Conservation (phyloP, 495 filamentous ascomycete genomes). For the Penicillium herquei region DNA sequence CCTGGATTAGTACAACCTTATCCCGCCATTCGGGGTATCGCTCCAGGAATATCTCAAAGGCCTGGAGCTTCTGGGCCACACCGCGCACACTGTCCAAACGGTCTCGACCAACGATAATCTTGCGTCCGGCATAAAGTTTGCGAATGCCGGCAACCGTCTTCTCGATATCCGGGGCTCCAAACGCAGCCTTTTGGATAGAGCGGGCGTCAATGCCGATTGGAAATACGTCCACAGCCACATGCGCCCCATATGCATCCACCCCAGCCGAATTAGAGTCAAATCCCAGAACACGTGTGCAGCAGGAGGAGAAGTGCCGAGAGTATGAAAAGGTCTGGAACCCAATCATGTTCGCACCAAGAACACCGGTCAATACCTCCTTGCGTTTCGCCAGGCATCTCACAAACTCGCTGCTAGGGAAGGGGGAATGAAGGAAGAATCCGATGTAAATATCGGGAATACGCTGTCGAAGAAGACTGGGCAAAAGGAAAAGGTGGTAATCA, state of each 20-base stretch:
- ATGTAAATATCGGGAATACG: constrained; percentile 80
- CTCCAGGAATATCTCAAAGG: constrained; percentile 87
- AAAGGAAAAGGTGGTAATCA: constrained; percentile 85
- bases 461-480: constrained; percentile 82
- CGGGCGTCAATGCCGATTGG: constrained; percentile 85
- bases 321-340: constrained; percentile 94
- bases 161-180: constrained; percentile 61
- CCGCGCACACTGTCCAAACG: constrained; percentile 85
- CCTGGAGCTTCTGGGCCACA: constrained; percentile 88
- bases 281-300: constrained; percentile 81
- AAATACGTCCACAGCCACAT: constrained; percentile 85
- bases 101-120: constrained; percentile 93
- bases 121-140: constrained; percentile 73
- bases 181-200: constrained; percentile 68
- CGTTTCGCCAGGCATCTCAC: constrained; percentile 79
- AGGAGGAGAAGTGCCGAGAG: constrained; percentile 86
- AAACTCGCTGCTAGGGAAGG: constrained; percentile 93
- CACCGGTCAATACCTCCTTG: constrained; percentile 83
- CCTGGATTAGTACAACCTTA: constrained; percentile 91
- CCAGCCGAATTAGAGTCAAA: constrained; percentile 78
- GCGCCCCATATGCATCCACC: constrained; percentile 82
- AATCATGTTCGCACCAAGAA: constrained; percentile 85
- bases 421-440: constrained; percentile 87
- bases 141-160: constrained; percentile 64
- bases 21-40: constrained; percentile 83